Conservation (phyloP, 345 rosid species). For the Atalantia buxifolia region DNA sequence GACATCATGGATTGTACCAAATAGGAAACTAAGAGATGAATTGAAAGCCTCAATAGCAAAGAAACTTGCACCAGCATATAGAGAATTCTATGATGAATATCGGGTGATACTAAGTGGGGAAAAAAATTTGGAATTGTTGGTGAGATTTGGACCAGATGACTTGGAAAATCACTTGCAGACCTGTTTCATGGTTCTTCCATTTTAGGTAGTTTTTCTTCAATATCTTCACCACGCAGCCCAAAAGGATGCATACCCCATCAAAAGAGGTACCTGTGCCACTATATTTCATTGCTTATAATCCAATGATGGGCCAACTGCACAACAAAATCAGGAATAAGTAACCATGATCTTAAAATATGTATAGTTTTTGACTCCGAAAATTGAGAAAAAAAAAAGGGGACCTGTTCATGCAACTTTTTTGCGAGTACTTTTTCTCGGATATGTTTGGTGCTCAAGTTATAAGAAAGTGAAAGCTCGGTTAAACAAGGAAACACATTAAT, state of each 20-base stretch:
- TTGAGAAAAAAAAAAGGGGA: too few species aligned
- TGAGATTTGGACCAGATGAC: constrained; percentile 57
- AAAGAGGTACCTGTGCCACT: neutral
- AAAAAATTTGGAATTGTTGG: constrained; percentile 32
- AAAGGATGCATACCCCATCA: constrained; percentile 30
- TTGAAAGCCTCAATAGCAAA: constrained; percentile 57
- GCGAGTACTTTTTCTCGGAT: too few species aligned
- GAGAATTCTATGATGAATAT: constrained; percentile 47
- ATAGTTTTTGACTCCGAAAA: too few species aligned
- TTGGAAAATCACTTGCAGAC: constrained; percentile 60
- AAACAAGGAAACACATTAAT: too few species aligned
- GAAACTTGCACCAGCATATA: constrained; percentile 56
- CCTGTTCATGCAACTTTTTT: too few species aligned
- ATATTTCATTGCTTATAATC: too few species aligned
- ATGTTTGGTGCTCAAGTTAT: too few species aligned
- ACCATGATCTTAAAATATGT: too few species aligned
- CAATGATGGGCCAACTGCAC: too few species aligned
- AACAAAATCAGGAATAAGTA: too few species aligned
- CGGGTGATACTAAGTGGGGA: constrained; percentile 28
- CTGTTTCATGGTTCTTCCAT: constrained; percentile 54
- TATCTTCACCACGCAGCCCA: constrained; percentile 27
- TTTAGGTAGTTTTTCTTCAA: constrained; percentile 20
- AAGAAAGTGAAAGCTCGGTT: too few species aligned
- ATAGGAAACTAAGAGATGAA: constrained; percentile 57
- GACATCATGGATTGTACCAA: constrained; percentile 50